Percentiles rank a stretch among this genome's conserved stretches.
These are phyloP conservation scores for Pisolithus tinctorius DNA, from an alignment of 768 basidiomycete species.

Conservation along the genomic window DNA sequence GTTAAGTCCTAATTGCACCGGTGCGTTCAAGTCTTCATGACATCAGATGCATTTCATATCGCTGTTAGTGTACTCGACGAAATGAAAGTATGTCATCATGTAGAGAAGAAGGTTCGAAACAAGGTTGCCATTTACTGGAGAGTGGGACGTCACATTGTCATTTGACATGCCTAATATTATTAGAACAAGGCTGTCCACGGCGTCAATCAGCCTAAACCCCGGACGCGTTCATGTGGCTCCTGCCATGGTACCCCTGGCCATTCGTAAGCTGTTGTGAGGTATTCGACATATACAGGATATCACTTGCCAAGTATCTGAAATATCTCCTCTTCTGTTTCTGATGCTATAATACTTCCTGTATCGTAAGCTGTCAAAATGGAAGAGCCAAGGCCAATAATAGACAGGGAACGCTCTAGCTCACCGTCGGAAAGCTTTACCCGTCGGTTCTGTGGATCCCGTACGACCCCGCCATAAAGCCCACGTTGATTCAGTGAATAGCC, in stretches of 20 bases:
- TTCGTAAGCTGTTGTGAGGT: not conserved
- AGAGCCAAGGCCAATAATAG: not conserved
- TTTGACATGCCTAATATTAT: no score
- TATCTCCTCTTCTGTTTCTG: conserved; percentile 82
- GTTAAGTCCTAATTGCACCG: no score
- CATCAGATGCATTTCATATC: no score
- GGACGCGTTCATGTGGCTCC: conserved; percentile 70
- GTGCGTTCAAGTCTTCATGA: no score
- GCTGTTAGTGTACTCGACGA: no score
- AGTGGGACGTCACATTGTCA: no score
- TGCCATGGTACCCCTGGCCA: conserved; percentile 66
- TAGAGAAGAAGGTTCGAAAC: no score
- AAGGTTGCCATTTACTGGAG: no score
- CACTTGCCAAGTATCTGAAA: conserved; percentile 38
- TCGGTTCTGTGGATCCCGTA: conserved; percentile 61
- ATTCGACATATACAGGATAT: not conserved
- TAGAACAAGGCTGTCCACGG: no score
- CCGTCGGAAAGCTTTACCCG: conserved; percentile 57
- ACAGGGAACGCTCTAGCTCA: conserved; percentile 17
- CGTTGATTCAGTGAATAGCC: conserved; percentile 87
- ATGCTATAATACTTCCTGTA: conserved; percentile 64
- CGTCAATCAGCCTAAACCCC: conserved; percentile 17
- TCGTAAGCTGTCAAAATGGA: not conserved
- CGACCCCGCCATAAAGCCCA: conserved; percentile 67
- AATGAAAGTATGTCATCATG: no score